Evolutionary conservation across 768 basidiomycete species (phyloP).

Genomic region (Mycena capillaripes): DNA sequence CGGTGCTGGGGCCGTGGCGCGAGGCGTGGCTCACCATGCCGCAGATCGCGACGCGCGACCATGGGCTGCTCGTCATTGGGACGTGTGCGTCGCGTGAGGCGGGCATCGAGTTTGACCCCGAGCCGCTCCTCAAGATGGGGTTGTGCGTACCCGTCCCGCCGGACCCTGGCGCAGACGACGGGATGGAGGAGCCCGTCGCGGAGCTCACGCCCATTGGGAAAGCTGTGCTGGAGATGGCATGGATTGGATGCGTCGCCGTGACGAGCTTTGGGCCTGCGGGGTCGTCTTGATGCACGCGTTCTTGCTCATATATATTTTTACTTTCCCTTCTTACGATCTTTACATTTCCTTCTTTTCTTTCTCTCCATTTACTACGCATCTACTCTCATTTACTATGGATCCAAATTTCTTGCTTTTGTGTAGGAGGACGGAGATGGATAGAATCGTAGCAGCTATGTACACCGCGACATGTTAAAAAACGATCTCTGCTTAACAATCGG

Average conservation of each 20-base stretch:
- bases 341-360: not conserved
- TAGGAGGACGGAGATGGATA: conserved; percentile 28
- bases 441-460: conserved; percentile 28
- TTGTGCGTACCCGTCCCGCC: conserved; percentile 61
- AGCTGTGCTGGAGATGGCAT: conserved; percentile 70
- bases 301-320: conserved; percentile 4
- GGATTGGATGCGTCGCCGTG: conserved; percentile 66
- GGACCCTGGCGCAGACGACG: conserved; percentile 48
- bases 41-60: conserved; percentile 51
- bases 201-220: conserved; percentile 66
- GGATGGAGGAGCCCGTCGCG: conserved; percentile 58
- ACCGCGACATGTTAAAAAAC: conserved; percentile 9
- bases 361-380: conserved; percentile 15
- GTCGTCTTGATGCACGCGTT: conserved; percentile 31
- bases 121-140: conserved; percentile 84
- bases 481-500: conserved; percentile 11
- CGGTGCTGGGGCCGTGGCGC: conserved; percentile 71
- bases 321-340: not conserved
- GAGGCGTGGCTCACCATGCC: conserved; percentile 66
- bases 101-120: conserved; percentile 85
- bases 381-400: conserved; percentile 21
- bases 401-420: conserved; percentile 25
- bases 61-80: conserved; percentile 65
- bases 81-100: conserved; percentile 71
- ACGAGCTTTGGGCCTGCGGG: conserved; percentile 59